A percentile compares a stretch with the other conserved stretches of the same genome.
Evolutionary conservation across 257 asterid genomes (phyloP).

Genomic region (Solanum boliviense): DNA sequence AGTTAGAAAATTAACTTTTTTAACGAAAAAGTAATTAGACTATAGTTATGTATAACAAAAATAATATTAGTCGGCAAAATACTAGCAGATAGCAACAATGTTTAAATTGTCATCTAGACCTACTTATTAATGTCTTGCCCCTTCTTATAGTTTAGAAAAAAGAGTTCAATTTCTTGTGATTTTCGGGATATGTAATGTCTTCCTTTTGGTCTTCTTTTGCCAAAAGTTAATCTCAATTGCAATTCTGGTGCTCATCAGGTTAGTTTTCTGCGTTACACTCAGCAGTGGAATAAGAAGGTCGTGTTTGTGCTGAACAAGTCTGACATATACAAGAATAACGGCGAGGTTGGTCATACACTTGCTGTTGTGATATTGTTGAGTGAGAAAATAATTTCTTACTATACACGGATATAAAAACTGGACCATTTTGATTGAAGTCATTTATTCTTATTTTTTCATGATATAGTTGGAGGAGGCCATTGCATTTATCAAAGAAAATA

Average conservation of each 20-base stretch:
- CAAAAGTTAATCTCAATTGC: constrained; percentile 8
- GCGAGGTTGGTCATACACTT: constrained; percentile 52
- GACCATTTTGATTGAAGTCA: not conserved
- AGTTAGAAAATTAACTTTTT: not conserved
- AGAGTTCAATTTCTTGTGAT: not conserved
- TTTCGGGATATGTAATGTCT: not conserved
- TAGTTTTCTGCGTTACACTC: constrained; percentile 83
- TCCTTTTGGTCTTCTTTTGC: constrained; percentile 1
- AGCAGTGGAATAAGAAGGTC: constrained; percentile 86
- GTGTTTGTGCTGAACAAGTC: constrained; percentile 87
- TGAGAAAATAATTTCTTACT: not conserved
- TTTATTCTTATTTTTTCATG: constrained; percentile 4
- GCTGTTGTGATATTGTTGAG: constrained; percentile 10
- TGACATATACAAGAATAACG: constrained; percentile 57
- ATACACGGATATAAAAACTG: not conserved
- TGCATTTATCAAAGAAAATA: constrained; percentile 69
- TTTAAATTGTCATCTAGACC: not conserved
- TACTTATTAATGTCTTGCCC: not conserved
- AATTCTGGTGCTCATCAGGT: constrained; percentile 43
- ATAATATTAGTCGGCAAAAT: not conserved
- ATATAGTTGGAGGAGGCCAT: constrained; percentile 85
- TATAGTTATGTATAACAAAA: not conserved
- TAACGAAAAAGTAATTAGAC: not conserved
- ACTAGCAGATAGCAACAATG: not conserved
- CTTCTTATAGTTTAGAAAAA: not conserved